Conservation (phyloP, 345 rosid genomes). For the Erysimum cheiranthoides region DNA sequence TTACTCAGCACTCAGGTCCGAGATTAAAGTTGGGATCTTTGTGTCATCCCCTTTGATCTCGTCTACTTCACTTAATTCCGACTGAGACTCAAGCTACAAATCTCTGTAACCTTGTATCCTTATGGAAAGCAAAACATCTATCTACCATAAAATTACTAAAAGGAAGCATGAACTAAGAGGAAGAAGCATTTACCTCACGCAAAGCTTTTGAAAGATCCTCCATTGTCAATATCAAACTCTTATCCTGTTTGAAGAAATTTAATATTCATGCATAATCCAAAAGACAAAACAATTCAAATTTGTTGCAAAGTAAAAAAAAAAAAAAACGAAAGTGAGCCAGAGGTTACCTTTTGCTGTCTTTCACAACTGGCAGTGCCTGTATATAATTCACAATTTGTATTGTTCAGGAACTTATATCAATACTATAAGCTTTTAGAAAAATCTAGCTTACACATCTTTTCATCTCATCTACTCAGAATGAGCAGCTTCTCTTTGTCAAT, state of each 20-base stretch:
- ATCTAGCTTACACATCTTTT: slow-evolving; percentile 2
- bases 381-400: slow-evolving; percentile 28
- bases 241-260: slow-evolving; percentile 62
- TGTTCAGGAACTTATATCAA: background rate
- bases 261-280: slow-evolving; percentile 6
- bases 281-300: background rate
- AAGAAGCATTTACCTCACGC: slow-evolving; percentile 72
- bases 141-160: too few species aligned
- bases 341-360: slow-evolving; percentile 91
- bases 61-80: too few species aligned
- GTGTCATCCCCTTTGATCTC: too few species aligned
- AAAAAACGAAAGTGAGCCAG: background rate
- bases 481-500: slow-evolving; percentile 1
- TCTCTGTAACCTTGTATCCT: too few species aligned
- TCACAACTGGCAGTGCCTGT: slow-evolving; percentile 86
- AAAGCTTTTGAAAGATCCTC: slow-evolving; percentile 93
- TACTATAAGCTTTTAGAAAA: background rate
- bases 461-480: background rate
- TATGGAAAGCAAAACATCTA: too few species aligned
- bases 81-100: too few species aligned
- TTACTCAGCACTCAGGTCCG: too few species aligned
- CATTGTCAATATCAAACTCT: slow-evolving; percentile 85
- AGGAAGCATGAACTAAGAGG: too few species aligned
- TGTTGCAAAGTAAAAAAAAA: slow-evolving; percentile 1
- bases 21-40: too few species aligned